These are phyloP conservation scores for Malus sieversii DNA, from an alignment of 306 rosid genomes.

Conservation along the genomic window DNA sequence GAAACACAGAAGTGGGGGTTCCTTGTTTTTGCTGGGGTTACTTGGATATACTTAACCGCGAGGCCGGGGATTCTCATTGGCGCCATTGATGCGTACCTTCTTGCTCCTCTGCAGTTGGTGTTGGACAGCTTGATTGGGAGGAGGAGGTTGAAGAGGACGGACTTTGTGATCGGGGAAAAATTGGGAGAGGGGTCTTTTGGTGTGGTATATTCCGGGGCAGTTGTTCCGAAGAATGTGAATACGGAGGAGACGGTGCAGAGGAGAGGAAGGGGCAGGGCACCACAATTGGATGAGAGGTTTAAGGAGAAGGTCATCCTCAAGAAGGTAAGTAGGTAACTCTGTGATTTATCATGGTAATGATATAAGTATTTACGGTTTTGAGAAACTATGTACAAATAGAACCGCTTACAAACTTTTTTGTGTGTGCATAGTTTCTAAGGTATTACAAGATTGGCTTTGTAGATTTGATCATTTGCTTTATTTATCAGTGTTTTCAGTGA, in stretches of 20 bases:
- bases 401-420: neutral
- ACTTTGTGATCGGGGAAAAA: slow-evolving; percentile 69
- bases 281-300: slow-evolving; percentile 34
- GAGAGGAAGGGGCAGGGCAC: slow-evolving; percentile 39
- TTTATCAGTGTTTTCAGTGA: neutral
- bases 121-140: slow-evolving; percentile 59
- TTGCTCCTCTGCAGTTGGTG: slow-evolving; percentile 81
- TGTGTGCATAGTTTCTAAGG: too few relatives aligned
- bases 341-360: neutral
- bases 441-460: neutral
- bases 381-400: neutral
- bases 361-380: neutral
- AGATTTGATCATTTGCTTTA: neutral
- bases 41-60: slow-evolving; percentile 77
- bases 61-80: slow-evolving; percentile 92
- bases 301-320: slow-evolving; percentile 85
- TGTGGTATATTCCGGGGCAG: slow-evolving; percentile 70
- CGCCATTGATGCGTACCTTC: slow-evolving; percentile 83
- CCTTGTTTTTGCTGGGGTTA: slow-evolving; percentile 47
- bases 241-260: slow-evolving; percentile 27
- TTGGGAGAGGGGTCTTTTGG: slow-evolving; percentile 94
- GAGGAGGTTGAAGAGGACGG: slow-evolving; percentile 56
- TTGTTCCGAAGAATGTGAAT: slow-evolving; percentile 49
- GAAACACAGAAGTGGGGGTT: slow-evolving; percentile 64
- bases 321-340: slow-evolving; percentile 38